phyloP scores from a whole-genome alignment of 768 basidiomycete genomes.

The Pseudohyphozyma bogoriensis region DNA sequence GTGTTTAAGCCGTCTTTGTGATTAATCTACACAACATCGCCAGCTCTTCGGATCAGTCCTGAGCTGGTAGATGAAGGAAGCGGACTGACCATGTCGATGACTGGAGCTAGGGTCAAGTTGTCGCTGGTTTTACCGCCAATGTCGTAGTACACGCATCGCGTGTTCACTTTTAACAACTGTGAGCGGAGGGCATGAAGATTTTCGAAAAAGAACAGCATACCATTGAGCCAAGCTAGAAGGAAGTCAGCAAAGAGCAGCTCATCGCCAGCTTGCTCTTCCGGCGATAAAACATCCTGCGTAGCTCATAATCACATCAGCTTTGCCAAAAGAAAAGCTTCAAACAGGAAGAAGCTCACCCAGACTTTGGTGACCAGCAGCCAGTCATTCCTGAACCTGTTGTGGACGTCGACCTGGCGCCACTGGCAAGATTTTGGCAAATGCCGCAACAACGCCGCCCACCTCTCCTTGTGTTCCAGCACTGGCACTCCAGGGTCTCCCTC shows the following conservation, averaged over 20 bases:
- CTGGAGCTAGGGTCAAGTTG: conserved; percentile 77
- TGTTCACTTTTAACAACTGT: conserved; percentile 57
- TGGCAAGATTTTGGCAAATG: conserved; percentile 47
- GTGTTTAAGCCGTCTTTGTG: conserved; percentile 23
- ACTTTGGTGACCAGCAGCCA: conserved; percentile 41
- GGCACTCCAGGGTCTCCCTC: conserved; percentile 26
- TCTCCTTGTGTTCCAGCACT: conserved; percentile 23
- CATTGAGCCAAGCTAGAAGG: conserved; percentile 87
- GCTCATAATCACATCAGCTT: too few relatives aligned
- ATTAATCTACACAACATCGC: conserved; percentile 16
- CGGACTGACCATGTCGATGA: conserved; percentile 59
- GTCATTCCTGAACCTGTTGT: conserved; percentile 50
- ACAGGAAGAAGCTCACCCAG: conserved; percentile 27
- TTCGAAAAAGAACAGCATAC: conserved; percentile 41
- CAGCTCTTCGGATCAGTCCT: too few relatives aligned
- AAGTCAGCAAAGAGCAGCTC: conserved; percentile 43
- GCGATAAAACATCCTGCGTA: too few relatives aligned
- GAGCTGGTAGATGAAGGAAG: neutral
- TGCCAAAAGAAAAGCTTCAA: neutral
- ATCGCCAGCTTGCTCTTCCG: conserved; percentile 18
- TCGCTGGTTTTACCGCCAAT: conserved; percentile 50
- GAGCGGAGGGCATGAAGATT: conserved; percentile 16
- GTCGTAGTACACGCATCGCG: conserved; percentile 71
- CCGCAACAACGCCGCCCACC: conserved; percentile 38
- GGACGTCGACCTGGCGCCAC: conserved; percentile 43